A percentile compares a stretch with the other conserved stretches of the same genome.
Conservation (phyloP, 305 asterid species). For the Plantago rigida region DNA sequence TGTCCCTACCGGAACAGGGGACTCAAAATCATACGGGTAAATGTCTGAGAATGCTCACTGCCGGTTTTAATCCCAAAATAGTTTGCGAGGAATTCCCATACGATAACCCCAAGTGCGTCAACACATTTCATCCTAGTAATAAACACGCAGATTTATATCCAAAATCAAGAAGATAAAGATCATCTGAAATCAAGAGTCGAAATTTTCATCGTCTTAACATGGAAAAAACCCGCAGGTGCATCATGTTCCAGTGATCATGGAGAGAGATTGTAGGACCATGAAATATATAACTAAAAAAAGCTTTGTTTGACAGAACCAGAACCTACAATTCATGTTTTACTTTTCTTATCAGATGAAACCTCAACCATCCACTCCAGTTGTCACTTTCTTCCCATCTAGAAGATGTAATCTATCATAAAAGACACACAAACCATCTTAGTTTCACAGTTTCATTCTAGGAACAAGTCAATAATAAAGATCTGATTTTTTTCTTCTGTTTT, state of each 20-base stretch:
- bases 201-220: neutral
- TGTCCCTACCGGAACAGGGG: neutral
- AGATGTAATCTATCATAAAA: no score
- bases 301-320: neutral
- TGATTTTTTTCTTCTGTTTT: neutral
- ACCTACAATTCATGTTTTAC: constrained; percentile 1
- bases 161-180: neutral
- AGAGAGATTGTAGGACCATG: constrained; percentile 1
- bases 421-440: neutral
- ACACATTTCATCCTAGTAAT: no score
- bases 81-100: neutral
- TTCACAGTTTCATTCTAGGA: neutral
- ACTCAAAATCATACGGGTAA: neutral
- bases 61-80: neutral
- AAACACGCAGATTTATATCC: neutral
- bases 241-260: neutral
- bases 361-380: constrained; percentile 20
- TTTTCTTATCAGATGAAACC: constrained; percentile 22
- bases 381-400: neutral
- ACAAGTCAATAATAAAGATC: neutral
- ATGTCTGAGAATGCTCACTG: neutral
- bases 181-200: neutral
- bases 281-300: neutral
- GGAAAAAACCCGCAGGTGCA: neutral
- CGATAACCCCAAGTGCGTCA: neutral